Percentiles rank a stretch among this genome's conserved stretches.
phyloP scores from a whole-genome alignment of 129 eudicot species.

The Dittrichia graveolens region DNA sequence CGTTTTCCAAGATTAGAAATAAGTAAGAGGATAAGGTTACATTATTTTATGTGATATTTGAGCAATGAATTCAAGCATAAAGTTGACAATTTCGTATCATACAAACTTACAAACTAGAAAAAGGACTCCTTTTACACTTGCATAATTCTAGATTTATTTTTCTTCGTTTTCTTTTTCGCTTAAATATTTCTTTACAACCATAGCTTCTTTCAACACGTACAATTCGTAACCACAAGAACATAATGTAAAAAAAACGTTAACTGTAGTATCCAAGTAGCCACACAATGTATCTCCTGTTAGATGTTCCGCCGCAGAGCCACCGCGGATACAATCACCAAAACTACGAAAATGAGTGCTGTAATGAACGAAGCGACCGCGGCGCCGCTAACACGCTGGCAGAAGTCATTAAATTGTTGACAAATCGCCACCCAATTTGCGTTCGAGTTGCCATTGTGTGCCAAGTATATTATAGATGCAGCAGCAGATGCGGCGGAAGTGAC shows the following conservation, averaged over 20 bases:
- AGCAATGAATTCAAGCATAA: no score
- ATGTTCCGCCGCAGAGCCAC: slow-evolving; percentile 49
- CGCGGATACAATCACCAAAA: slow-evolving; percentile 69
- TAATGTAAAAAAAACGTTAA: background rate
- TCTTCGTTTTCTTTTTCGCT: no score
- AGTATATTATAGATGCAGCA: slow-evolving; percentile 76
- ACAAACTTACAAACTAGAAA: no score
- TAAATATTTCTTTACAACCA: no score
- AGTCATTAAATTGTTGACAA: slow-evolving; percentile 68
- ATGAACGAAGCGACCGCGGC: slow-evolving; percentile 86
- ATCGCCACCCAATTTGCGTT: slow-evolving; percentile 71
- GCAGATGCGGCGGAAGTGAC: slow-evolving; percentile 69
- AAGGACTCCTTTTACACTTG: no score
- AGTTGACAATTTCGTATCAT: no score
- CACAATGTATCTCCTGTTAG: slow-evolving; percentile 14
- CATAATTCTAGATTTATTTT: no score
- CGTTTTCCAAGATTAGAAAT: no score
- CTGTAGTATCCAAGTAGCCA: background rate
- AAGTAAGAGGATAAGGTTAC: no score
- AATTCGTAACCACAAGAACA: slow-evolving; percentile 10
- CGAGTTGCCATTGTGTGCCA: slow-evolving; percentile 80
- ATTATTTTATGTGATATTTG: no score
- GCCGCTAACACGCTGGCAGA: slow-evolving; percentile 73
- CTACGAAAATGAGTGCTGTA: slow-evolving; percentile 52
- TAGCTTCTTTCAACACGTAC: background rate